Evolutionary conservation across 257 asterid genomes (phyloP), one percentile per base, ranked within the genome.

Genomic region (Dorcoceras hygrometricum): DNA sequence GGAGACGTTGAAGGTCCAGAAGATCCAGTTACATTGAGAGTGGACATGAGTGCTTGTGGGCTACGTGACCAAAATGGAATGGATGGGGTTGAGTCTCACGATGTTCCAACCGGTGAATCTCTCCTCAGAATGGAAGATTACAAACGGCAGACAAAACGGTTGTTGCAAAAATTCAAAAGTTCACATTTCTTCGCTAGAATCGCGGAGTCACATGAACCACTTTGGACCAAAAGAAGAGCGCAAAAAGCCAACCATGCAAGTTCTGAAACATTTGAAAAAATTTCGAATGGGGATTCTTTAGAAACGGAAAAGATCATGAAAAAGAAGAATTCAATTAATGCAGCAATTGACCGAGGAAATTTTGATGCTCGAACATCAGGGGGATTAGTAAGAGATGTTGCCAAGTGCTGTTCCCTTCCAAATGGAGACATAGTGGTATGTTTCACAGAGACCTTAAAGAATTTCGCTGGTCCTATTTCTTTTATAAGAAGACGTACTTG

Each of bases 391-490:
- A 78, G 88, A 74, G 77, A 80, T 73, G 81, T 80, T 46, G 72
- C 76, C 65, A 78, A 83, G 73, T 83, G 88, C 64, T 76, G 68
- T 57, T 53, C 88, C 34, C 83, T 83, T 28, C 57, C 80, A 58
- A 83, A 77, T 68, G 88, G 88, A 71, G 86, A 83, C 55, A 71
- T 80, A 73, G 88, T 73, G 88, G 88, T 83, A 83, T 71, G 80
- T 55, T 82, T 72, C 31, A 29, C 67, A 59, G 25, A 59, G 51
- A 68, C 59, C 63, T 18, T 34, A 59, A 27, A n/a, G 26, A 18
- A 12, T 60, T 31, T 32, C n/a, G 23, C 29, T 6, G 39, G 24
- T 61, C 25, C 46, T 18, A 63, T 23, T 59, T 59, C 23, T 62
- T 63, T 61, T 28, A 54, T 14, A 9, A 29, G 27, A 19, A 16